phyloP scores from a whole-genome alignment of 2,329 filamentous ascomycete genomes.

The Ophiocordyceps unilateralis region DNA sequence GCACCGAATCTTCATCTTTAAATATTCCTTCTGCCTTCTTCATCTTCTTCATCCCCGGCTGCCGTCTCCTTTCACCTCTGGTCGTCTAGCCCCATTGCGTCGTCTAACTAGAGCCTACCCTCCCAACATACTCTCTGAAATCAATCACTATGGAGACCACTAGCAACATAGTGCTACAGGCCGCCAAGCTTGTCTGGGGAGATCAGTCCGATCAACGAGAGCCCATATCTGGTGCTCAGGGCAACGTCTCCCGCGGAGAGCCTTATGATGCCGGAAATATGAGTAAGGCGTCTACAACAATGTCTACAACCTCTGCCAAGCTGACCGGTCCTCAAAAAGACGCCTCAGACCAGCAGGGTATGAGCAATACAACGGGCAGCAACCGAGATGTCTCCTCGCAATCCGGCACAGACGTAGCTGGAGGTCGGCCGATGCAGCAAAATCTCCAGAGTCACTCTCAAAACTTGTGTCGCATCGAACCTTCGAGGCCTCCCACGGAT shows the following conservation, averaged over 20 bases:
- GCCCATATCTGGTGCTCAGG: constrained; percentile 54
- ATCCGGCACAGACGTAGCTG: not conserved
- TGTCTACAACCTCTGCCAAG: not conserved
- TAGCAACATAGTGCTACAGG: constrained; percentile 30
- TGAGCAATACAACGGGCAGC: not conserved
- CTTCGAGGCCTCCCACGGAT: too few species aligned
- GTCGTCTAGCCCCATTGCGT: too few species aligned
- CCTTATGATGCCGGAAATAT: constrained; percentile 68
- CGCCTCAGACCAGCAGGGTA: constrained; percentile 1
- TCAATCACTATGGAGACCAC: constrained; percentile 41
- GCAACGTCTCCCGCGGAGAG: constrained; percentile 48
- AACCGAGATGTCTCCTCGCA: not conserved
- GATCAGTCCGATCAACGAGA: constrained; percentile 30
- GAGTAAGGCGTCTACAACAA: constrained; percentile 18
- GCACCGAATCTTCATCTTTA: too few species aligned
- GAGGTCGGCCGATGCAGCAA: not conserved
- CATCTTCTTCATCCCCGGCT: too few species aligned
- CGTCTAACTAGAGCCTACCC: too few species aligned
- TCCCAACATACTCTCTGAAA: too few species aligned
- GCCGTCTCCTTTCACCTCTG: too few species aligned
- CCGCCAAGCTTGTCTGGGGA: constrained; percentile 25
- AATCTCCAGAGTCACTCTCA: not conserved
- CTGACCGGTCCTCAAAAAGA: not conserved
- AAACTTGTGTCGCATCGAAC: not conserved
- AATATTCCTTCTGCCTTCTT: too few species aligned